Evolutionary conservation across 441 rosid species (phyloP).

Genomic region (Gossypium davidsonii): DNA sequence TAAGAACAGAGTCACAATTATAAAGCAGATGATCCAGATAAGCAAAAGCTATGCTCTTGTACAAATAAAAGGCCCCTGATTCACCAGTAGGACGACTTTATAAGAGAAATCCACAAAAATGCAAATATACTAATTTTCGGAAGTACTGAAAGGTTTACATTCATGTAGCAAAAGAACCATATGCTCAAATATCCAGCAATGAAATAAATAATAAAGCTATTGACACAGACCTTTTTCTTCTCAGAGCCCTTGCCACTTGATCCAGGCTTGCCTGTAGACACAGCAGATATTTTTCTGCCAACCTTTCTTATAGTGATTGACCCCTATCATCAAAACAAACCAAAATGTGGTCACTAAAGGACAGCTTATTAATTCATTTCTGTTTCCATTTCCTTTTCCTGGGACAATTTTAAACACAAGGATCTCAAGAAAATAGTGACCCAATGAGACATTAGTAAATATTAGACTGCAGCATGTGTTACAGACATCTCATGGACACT

Average conservation of each 20-base stretch:
- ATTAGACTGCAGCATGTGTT: background rate
- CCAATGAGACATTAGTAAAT: background rate
- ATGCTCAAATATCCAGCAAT: background rate
- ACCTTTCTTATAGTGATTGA: slow-evolving; percentile 32
- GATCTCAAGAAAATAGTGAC: background rate
- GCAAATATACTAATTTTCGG: background rate
- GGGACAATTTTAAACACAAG: background rate
- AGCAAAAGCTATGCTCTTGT: background rate
- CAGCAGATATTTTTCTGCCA: slow-evolving; percentile 44
- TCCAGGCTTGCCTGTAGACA: slow-evolving; percentile 37
- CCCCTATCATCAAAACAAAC: slow-evolving; percentile 36
- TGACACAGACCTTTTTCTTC: slow-evolving; percentile 45
- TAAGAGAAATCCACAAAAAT: background rate
- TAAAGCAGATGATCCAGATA: background rate
- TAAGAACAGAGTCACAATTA: background rate
- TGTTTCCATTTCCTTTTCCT: background rate
- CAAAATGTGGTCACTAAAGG: background rate
- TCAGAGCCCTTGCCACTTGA: slow-evolving; percentile 40
- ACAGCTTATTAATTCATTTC: background rate
- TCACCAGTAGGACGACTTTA: background rate
- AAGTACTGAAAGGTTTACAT: background rate
- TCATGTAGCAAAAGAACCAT: background rate
- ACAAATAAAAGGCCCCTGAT: slow-evolving; percentile 1
- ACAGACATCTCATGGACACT: background rate
- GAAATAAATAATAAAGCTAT: background rate